These are phyloP conservation scores for Vicia sativa DNA, from an alignment of 306 rosid species.

Conservation along the genomic window DNA sequence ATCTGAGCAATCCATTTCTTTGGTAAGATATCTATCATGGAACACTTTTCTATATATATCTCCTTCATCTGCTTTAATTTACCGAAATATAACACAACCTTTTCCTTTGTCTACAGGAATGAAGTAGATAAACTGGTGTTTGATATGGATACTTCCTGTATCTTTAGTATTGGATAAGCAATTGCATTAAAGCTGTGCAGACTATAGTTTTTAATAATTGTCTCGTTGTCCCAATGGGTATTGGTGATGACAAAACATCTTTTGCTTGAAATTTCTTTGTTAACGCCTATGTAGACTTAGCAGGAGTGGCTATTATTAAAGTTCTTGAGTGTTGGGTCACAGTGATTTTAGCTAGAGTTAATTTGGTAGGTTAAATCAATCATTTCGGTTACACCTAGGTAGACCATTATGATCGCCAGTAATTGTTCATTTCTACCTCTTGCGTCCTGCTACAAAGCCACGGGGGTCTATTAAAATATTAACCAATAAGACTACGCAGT, in stretches of 20 bases:
- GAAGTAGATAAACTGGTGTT: constrained; percentile 44
- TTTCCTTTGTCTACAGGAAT: constrained; percentile 57
- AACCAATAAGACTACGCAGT: constrained; percentile 76
- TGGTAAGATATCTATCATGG: constrained; percentile 48
- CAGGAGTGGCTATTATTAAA: constrained; percentile 52
- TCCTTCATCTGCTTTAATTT: background rate
- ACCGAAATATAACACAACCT: constrained; percentile 13
- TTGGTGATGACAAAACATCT: constrained; percentile 43
- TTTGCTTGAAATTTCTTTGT: constrained; percentile 47
- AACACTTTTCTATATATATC: background rate
- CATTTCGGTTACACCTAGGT: constrained; percentile 44
- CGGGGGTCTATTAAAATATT: constrained; percentile 40
- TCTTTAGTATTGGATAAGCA: constrained; percentile 48
- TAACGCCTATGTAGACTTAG: constrained; percentile 44
- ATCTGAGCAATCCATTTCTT: constrained; percentile 54
- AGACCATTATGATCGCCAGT: constrained; percentile 58
- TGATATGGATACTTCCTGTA: constrained; percentile 54
- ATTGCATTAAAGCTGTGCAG: constrained; percentile 49
- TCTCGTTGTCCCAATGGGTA: constrained; percentile 50
- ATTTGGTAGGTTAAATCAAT: constrained; percentile 41
- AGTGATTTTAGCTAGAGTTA: constrained; percentile 41
- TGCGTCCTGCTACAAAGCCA: constrained; percentile 41
- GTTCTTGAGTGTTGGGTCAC: constrained; percentile 47
- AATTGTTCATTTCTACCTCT: constrained; percentile 46
- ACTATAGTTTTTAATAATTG: constrained; percentile 40